Base-by-base conservation (phyloP, 192 early-diverging fungal species). In the Coemansia sp. region DNA sequence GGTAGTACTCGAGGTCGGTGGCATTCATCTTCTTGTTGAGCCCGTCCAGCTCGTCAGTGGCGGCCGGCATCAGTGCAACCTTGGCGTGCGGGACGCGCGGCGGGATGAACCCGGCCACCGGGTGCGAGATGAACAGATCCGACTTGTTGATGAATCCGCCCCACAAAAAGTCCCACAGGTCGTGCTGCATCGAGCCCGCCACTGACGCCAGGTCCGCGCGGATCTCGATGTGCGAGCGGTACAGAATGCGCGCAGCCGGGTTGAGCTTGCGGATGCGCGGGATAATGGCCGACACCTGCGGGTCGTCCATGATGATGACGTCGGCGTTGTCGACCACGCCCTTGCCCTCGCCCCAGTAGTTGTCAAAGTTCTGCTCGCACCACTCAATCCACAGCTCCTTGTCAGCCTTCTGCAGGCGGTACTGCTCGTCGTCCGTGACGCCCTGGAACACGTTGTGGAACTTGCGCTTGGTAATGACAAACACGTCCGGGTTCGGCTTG, bases 371-470 rank as follows among this genome's bases (percentile, higher is more conserved):
- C 36, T 81, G 65, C 52, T 82, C 69, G 36, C 83, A 83, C 82
- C 83, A 88, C 34, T 76, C 71, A 23, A 73, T 51, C 55, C 83
- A 82, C 20, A 74, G 47, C 42, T 81, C 50, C 59, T 88, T 90
- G 49, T 92, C 89, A 5, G 84, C 78, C 36, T 58, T 52, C 35
- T 19, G 52, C 50, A 77, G 60, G 46, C 74, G 58, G 50, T 68
- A 75, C 58, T 75, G 65, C 63, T 70, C 67, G 47, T 77, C 74
- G 34, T 84, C 76, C 2, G 81, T 85, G 15, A 92, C 89, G 46
- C 90, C 89, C 75, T 92, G 90, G 43, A 91, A 73, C 8, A 91
- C 84, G 57, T 92, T 92, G 70, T 92, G 90, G 62, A 92, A 90
- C 63, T 90, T 90, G 58, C 87, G 76, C 70, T 92, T 92, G 39